phyloP scores from a whole-genome alignment of 2,329 filamentous ascomycete genomes.

The Fusarium sp. region DNA sequence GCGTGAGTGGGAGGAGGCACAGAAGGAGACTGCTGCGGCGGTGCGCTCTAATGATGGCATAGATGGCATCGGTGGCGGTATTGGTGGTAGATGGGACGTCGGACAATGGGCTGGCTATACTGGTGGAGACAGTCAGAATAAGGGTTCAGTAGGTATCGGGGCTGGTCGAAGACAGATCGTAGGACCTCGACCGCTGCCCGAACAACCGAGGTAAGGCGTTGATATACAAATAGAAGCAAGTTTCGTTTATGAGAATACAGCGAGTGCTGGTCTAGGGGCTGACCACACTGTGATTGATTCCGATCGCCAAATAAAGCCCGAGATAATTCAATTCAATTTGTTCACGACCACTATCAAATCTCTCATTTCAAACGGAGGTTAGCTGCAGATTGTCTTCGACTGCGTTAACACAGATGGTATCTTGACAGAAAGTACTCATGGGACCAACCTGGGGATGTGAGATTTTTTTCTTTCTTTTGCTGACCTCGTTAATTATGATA shows the following conservation, averaged over 20 bases:
- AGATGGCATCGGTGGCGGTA: conserved; percentile 75
- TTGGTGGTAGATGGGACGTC: conserved; percentile 79
- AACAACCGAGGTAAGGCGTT: conserved; percentile 48
- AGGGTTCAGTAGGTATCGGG: conserved; percentile 74
- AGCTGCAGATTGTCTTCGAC: background rate
- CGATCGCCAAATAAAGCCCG: background rate
- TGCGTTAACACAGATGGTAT: background rate
- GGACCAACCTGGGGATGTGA: background rate
- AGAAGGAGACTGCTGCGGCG: conserved; percentile 72
- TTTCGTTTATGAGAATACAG: background rate
- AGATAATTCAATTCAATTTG: background rate
- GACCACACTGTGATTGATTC: background rate
- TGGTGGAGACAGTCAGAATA: conserved; percentile 81
- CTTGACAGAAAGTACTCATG: background rate
- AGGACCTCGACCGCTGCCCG: conserved; percentile 77
- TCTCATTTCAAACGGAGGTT: background rate
- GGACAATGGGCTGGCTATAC: conserved; percentile 81
- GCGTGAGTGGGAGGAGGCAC: conserved; percentile 82
- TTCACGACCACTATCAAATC: background rate
- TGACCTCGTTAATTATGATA: conserved; percentile 11
- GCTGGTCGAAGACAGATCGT: conserved; percentile 81
- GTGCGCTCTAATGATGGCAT: conserved; percentile 65
- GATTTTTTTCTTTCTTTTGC: background rate
- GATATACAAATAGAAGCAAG: conserved; percentile 13
- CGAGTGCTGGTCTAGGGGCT: background rate